Base-by-base conservation (phyloP, 371 early-diverging fungal species). In the Vairimorpha apis region DNA sequence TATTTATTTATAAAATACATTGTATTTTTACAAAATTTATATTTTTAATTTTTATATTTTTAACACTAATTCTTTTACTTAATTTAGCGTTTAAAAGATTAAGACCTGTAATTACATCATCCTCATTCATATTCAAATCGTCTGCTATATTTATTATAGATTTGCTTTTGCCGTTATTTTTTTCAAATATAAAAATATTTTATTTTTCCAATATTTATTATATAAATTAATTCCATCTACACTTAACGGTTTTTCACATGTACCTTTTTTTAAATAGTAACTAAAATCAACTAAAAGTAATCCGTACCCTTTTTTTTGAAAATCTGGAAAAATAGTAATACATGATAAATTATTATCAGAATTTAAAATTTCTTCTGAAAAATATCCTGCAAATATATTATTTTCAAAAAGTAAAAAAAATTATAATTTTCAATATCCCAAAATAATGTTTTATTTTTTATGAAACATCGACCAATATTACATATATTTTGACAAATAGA, bases 171-270 rank as follows among this genome's bases (percentile, higher is more conserved):
- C 37, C 35, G 62, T 25, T 51, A 12, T 25, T 27, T 21, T n/a
- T n/a, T 49, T 67, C 33, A 76, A 35, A 49, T 45, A 49, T 14
- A 33, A 44, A 23, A 63, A 66, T 38, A 81, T 60, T 23, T 60
- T 67, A 70, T 74, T 51, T 47, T 58, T 68, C 83, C 83, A 83
- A 45, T 83, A 83, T 30, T 53, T 72, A 18, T 67, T 37, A 67
- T 77, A 83, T 8, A 55, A 55, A 13, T 41, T 2, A 12, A 55
- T 21, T n/a, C 81, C 83, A 29, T 68, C 64, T 38, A 30, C 55
- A 35, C 74, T 71, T 13, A 81, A 62, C 35, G 83, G 83, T 62
- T 75, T 73, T 72, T 83, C 83, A 56, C 81, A 81, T 13, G 76
- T 74, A 43, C 72, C 74, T 62, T 32, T n/a, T 30, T 37, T 55